Evolutionary conservation across 805 yeast genomes (phyloP).

Genomic region (Cyberlindnera euphorbiiphila): DNA sequence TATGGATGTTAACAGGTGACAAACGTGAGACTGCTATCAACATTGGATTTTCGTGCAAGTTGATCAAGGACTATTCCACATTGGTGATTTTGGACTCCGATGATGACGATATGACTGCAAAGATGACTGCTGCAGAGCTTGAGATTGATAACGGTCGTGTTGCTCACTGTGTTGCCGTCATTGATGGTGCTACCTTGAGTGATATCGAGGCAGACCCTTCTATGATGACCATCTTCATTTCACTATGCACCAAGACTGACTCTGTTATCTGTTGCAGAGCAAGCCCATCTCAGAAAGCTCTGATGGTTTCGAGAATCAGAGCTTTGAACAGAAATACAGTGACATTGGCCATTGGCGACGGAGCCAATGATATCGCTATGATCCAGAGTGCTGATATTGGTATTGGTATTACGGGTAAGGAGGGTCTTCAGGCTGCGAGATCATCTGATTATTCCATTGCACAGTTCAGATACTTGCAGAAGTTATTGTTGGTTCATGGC

Average conservation of each 20-base stretch:
- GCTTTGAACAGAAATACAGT: conserved; percentile 63
- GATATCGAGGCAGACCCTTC: conserved; percentile 71
- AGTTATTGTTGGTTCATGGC: conserved; percentile 88
- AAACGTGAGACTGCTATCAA: conserved; percentile 97
- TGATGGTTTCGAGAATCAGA: conserved; percentile 80
- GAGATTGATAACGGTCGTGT: conserved; percentile 70
- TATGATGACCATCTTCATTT: conserved; percentile 70
- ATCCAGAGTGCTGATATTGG: conserved; percentile 98
- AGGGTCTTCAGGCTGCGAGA: conserved; percentile 95
- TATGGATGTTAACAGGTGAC: conserved; percentile 99
- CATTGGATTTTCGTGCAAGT: conserved; percentile 90
- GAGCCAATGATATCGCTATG: conserved; percentile 99
- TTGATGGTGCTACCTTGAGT: conserved; percentile 87
- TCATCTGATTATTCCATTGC: conserved; percentile 94
- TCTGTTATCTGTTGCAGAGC: conserved; percentile 96
- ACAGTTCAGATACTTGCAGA: conserved; percentile 81
- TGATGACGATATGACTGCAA: conserved; percentile 58
- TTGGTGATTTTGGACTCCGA: conserved; percentile 62
- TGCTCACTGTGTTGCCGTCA: conserved; percentile 92
- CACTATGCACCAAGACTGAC: conserved; percentile 81
- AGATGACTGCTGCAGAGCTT: conserved; percentile 69
- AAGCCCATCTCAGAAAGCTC: conserved; percentile 93
- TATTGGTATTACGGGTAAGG: conserved; percentile 94
- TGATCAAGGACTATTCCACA: conserved; percentile 90
- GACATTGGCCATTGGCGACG: conserved; percentile 96